Evolutionary conservation across 495 filamentous ascomycete genomes (phyloP).

Genomic region (Bryoglossum gracile): DNA sequence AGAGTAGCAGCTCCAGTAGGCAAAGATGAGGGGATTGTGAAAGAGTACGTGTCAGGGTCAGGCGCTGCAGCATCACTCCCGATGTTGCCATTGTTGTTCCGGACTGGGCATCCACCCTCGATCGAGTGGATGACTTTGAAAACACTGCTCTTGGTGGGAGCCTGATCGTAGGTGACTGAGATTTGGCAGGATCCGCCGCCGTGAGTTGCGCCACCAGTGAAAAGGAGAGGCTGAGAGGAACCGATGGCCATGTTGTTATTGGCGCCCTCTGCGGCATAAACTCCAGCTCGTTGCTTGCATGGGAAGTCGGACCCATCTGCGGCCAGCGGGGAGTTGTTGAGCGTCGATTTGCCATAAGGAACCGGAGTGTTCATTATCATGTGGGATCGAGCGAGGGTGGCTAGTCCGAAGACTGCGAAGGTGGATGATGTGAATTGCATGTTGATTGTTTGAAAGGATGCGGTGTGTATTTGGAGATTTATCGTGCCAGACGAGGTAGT

Average conservation of each 20-base stretch:
- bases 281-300: constrained; percentile 54
- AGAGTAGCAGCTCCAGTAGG: constrained; percentile 58
- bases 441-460: constrained; percentile 15
- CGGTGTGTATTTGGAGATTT: no score
- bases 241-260: constrained; percentile 47
- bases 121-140: constrained; percentile 83
- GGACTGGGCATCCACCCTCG: constrained; percentile 69
- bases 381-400: constrained; percentile 53
- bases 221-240: constrained; percentile 42
- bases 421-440: constrained; percentile 14
- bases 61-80: constrained; percentile 14
- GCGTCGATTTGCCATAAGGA: constrained; percentile 48
- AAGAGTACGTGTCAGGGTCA: constrained; percentile 39
- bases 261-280: constrained; percentile 32
- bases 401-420: constrained; percentile 29
- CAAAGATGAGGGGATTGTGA: constrained; percentile 50
- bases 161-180: constrained; percentile 65
- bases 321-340: constrained; percentile 51
- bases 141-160: constrained; percentile 45
- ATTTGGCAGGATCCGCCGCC: constrained; percentile 86
- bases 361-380: constrained; percentile 63
- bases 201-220: constrained; percentile 62
- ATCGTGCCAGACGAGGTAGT: constrained; percentile 21
- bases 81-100: constrained; percentile 37
- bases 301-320: constrained; percentile 63